Evolutionary conservation across 2,329 filamentous ascomycete genomes (phyloP).

Genomic region (Huntiella omanensis): DNA sequence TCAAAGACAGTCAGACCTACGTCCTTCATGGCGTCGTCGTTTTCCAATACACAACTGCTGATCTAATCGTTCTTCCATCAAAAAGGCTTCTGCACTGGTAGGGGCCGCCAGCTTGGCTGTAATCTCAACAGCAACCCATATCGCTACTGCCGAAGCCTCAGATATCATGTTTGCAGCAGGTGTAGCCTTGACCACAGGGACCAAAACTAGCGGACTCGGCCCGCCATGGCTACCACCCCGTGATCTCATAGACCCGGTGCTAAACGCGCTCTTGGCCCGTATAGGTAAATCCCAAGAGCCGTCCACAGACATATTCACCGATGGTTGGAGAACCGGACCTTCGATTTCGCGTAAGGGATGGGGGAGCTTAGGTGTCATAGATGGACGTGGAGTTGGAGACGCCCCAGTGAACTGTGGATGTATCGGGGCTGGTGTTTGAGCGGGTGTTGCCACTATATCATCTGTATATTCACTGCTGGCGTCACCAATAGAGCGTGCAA

Average conservation of each 20-base stretch:
- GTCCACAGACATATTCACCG: constrained; percentile 4
- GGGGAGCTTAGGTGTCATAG: too few species aligned
- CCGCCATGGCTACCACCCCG: background rate
- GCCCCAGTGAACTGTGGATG: background rate
- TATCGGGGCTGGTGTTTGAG: constrained; percentile 4
- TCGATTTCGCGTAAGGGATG: background rate
- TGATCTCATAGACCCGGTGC: background rate
- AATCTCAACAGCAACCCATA: constrained; percentile 34
- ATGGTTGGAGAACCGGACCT: constrained; percentile 5
- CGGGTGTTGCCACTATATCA: background rate
- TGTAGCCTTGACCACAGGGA: constrained; percentile 25
- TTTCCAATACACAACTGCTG: constrained; percentile 11
- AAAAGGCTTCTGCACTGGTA: constrained; percentile 13
- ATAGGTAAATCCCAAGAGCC: background rate
- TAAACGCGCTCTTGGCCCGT: background rate
- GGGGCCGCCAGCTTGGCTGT: constrained; percentile 19
- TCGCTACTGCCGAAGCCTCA: constrained; percentile 15
- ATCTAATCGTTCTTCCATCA: constrained; percentile 9
- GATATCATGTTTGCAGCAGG: constrained; percentile 22
- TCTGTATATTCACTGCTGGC: constrained; percentile 1
- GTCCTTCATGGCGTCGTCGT: constrained; percentile 9
- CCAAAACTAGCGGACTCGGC: constrained; percentile 17
- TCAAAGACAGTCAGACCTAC: constrained; percentile 1
- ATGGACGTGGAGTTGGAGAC: background rate
- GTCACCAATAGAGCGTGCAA: background rate